Conservation (phyloP, 176 grass and related monocot genomes). For the Pontederia paniculata region DNA sequence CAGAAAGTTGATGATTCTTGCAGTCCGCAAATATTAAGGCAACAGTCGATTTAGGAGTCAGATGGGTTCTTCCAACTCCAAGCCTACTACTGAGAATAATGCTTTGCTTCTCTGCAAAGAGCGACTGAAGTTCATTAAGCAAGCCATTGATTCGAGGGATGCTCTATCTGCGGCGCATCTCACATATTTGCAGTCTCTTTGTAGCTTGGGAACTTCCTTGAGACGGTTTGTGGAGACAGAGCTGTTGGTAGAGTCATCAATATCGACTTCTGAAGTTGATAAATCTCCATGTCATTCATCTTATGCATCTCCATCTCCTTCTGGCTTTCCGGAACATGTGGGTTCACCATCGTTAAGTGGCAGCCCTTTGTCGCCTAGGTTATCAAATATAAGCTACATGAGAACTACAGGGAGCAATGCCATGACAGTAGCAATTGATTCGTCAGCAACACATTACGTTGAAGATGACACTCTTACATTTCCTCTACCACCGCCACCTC, state of each 20-base stretch:
- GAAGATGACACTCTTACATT: conserved; percentile 41
- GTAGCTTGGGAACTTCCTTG: conserved; percentile 43
- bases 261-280: conserved; percentile 74
- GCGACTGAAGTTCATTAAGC: conserved; percentile 52
- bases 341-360: conserved; percentile 19
- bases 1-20: not conserved
- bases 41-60: not conserved
- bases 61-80: conserved; percentile 84
- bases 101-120: conserved; percentile 83
- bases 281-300: conserved; percentile 89
- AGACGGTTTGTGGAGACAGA: conserved; percentile 61
- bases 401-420: conserved; percentile 29
- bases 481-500: conserved; percentile 28
- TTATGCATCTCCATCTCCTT: conserved; percentile 70
- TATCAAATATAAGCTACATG: conserved; percentile 44
- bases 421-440: conserved; percentile 54
- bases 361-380: conserved; percentile 33
- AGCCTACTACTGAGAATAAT: conserved; percentile 43
- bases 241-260: conserved; percentile 44
- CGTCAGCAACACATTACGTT: conserved; percentile 35
- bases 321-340: conserved; percentile 28
- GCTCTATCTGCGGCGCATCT: conserved; percentile 72
- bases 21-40: not conserved
- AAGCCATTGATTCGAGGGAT: conserved; percentile 60
- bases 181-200: conserved; percentile 64